These are phyloP conservation scores for Globisporangium orthogonon DNA, from an alignment of 352 stramenopile species.

Conservation along the genomic window DNA sequence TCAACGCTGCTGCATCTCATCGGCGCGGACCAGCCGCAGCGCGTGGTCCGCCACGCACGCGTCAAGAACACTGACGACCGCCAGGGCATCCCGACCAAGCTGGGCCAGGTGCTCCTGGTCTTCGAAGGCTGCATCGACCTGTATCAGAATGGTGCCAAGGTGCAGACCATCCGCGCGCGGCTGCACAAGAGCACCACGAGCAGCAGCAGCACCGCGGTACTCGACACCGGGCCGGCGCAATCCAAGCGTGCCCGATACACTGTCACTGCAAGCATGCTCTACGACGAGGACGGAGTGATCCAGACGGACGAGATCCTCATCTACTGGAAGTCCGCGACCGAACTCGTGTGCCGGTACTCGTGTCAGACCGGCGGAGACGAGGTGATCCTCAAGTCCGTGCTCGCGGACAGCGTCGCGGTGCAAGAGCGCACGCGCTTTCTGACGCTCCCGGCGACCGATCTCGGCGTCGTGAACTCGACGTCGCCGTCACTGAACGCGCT, in stretches of 20 bases:
- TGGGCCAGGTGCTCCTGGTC: constrained; percentile 40
- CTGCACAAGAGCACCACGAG: constrained; percentile 11
- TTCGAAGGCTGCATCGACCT: constrained; percentile 49
- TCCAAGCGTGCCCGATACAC: constrained; percentile 17
- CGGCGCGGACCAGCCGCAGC: constrained; percentile 35
- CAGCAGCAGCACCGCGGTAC: not conserved
- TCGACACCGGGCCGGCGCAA: constrained; percentile 6
- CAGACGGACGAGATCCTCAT: constrained; percentile 45
- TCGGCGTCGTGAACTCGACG: constrained; percentile 17
- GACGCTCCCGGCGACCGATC: constrained; percentile 23
- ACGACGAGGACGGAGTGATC: constrained; percentile 22
- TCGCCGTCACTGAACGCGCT: constrained; percentile 50
- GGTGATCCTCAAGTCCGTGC: constrained; percentile 52
- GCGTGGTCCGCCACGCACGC: constrained; percentile 40
- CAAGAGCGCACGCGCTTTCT: constrained; percentile 36
- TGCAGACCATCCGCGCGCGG: constrained; percentile 29
- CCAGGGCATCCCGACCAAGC: constrained; percentile 17
- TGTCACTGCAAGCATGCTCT: constrained; percentile 12
- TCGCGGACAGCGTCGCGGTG: constrained; percentile 42
- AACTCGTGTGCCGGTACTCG: constrained; percentile 64
- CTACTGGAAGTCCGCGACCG: constrained; percentile 51
- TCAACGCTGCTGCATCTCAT: constrained; percentile 65
- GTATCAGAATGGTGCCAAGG: constrained; percentile 35
- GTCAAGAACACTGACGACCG: constrained; percentile 36
- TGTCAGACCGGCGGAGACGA: constrained; percentile 48